These are phyloP conservation scores for Podosphaera fusca DNA, from an alignment of 2,329 filamentous ascomycete species.

Conservation along the genomic window DNA sequence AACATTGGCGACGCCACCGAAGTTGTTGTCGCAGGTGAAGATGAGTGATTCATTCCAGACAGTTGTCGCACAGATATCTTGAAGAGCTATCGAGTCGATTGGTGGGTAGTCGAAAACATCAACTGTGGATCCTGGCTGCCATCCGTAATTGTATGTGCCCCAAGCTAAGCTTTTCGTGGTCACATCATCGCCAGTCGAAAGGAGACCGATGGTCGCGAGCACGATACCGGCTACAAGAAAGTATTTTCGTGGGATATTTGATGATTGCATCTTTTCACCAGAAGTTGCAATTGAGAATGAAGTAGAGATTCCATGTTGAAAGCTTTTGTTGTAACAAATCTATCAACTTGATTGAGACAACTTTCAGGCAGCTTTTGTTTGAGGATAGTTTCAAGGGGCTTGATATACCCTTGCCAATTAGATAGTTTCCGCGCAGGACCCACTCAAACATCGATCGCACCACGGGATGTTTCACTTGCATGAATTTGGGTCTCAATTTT, in stretches of 20 bases:
- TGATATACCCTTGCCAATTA: no score
- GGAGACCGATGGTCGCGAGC: not conserved
- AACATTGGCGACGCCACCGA: conserved; percentile 20
- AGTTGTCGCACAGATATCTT: conserved; percentile 15
- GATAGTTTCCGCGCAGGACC: no score
- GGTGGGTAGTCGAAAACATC: conserved; percentile 17
- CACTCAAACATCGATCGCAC: no score
- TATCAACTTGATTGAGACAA: no score
- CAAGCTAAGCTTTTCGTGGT: not conserved
- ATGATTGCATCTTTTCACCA: not conserved
- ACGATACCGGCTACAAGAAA: not conserved
- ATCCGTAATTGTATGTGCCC: not conserved
- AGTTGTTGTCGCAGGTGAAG: conserved; percentile 20
- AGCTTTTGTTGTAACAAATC: no score
- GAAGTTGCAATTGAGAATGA: not conserved
- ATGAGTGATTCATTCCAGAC: conserved; percentile 17
- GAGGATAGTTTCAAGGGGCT: no score
- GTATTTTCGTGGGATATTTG: not conserved
- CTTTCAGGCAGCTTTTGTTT: no score
- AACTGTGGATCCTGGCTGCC: not conserved
- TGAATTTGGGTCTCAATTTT: no score
- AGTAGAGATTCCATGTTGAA: no score
- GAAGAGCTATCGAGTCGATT: conserved; percentile 17
- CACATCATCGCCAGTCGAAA: not conserved
- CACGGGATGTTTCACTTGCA: no score